Evolutionary conservation across 2,329 filamentous ascomycete genomes (phyloP).

Genomic region (Leptographium flavum): DNA sequence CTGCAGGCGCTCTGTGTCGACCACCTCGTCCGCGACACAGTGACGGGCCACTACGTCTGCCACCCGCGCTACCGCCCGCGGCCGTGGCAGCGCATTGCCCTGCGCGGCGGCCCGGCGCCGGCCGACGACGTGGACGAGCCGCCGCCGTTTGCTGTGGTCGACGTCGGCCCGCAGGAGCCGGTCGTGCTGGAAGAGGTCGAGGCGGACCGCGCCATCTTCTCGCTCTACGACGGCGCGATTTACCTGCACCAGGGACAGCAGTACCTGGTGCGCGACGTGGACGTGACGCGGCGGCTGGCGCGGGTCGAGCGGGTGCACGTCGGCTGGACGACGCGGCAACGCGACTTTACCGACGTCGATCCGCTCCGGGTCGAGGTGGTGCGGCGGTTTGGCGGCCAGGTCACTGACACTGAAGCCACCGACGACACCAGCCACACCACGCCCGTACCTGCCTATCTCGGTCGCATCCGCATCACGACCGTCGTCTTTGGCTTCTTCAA

Average conservation of each 20-base stretch:
- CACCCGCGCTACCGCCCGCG: slow-evolving; percentile 76
- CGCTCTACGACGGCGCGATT: slow-evolving; percentile 91
- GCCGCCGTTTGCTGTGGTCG: slow-evolving; percentile 89
- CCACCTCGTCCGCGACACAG: slow-evolving; percentile 56
- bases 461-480: slow-evolving; percentile 71
- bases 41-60: slow-evolving; percentile 72
- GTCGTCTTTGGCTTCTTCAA: slow-evolving; percentile 97
- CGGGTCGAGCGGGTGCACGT: slow-evolving; percentile 81
- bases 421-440: no score
- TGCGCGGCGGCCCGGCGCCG: slow-evolving; percentile 52
- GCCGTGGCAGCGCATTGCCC: slow-evolving; percentile 71
- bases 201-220: slow-evolving; percentile 86
- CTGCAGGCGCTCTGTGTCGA: slow-evolving; percentile 58
- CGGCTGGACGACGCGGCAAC: slow-evolving; percentile 87
- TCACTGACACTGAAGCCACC: no score
- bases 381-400: slow-evolving; percentile 32
- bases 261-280: slow-evolving; percentile 83
- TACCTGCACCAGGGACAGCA: slow-evolving; percentile 92
- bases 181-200: slow-evolving; percentile 90
- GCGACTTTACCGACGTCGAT: slow-evolving; percentile 89
- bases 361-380: slow-evolving; percentile 85
- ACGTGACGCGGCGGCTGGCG: slow-evolving; percentile 65
- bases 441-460: slow-evolving; percentile 57
- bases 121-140: slow-evolving; percentile 52
- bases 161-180: slow-evolving; percentile 72